Base-by-base conservation (phyloP, 129 eudicot species). In the Lonicera japonica region DNA sequence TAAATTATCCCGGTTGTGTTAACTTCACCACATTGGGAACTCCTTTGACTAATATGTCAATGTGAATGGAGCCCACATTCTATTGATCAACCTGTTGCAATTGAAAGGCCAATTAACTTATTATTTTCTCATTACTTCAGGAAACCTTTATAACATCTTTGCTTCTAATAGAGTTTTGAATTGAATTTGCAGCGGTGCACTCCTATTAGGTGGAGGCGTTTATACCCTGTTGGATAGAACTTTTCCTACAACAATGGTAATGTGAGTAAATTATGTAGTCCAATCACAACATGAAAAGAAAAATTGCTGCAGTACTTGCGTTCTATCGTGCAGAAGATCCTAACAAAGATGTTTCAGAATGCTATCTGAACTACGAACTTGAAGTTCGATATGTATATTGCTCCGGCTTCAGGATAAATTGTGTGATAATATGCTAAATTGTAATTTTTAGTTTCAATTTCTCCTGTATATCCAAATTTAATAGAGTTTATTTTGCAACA, bases 121-220 rank as follows among this genome's bases (percentile, higher is more conserved):
- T n/a, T n/a, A n/a, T n/a, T n/a, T n/a, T n/a, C n/a, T n/a, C n/a
- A n/a, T n/a, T n/a, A n/a, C n/a, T n/a, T n/a, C n/a, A n/a, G n/a
- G n/a, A n/a, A n/a, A 39, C 54, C 21, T 10, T 43, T 10, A 2
- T 43, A 43, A 1, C 50, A 43, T 43, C 50, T 8, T 43, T 43
- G 58, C 45, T 14, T 15, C 62, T 65, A 12, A 77, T 45, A 54
- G 45, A 17, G 47, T 47, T 61, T 1, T 73, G 38, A 60, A 43
- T 54, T 72, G 64, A 56, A 20, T 58, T 66, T 66, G 68, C 95
- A 92, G 98, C 43, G 98, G 98, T 36, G 96, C 98, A 5, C 84
- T 87, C 51, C 81, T 92, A 47, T 71, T 92, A 59, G 96, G 98
- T 43, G 98, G 98, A 5, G 98, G 98, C n/a, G 67, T 92, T 10